phyloP scores from a whole-genome alignment of 2,329 filamentous ascomycete genomes.

The Periconia sp. region DNA sequence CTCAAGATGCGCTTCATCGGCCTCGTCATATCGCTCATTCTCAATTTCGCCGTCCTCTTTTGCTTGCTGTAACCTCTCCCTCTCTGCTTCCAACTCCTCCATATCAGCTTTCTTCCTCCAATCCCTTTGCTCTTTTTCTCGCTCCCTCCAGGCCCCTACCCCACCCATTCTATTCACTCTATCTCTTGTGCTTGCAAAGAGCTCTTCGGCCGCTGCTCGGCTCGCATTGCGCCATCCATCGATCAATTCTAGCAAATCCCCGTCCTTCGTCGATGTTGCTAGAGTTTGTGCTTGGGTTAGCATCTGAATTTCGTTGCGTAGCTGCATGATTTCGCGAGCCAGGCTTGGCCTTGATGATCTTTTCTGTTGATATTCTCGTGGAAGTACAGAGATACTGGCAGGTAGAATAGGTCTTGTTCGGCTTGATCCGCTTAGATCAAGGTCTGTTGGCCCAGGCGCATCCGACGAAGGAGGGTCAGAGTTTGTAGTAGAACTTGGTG shows the following conservation, averaged over 20 bases:
- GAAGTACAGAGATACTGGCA: no score
- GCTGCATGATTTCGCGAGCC: slow-evolving; percentile 37
- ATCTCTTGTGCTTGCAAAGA: slow-evolving; percentile 67
- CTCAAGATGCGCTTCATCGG: slow-evolving; percentile 29
- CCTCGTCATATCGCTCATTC: slow-evolving; percentile 51
- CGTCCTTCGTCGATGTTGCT: slow-evolving; percentile 50
- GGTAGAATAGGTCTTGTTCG: no score
- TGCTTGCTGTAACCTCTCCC: slow-evolving; percentile 53
- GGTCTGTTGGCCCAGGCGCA: no score
- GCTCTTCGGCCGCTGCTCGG: slow-evolving; percentile 69
- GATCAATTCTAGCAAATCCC: slow-evolving; percentile 63
- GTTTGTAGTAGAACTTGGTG: slow-evolving; percentile 33
- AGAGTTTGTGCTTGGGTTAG: slow-evolving; percentile 50
- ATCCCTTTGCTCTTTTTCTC: slow-evolving; percentile 42
- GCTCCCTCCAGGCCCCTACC: slow-evolving; percentile 59
- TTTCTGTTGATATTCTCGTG: slow-evolving; percentile 24
- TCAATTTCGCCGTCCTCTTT: slow-evolving; percentile 53
- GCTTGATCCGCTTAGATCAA: no score
- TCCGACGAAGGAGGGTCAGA: slow-evolving; percentile 34
- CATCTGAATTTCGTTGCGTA: slow-evolving; percentile 48
- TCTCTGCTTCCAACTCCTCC: slow-evolving; percentile 42
- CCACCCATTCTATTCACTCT: slow-evolving; percentile 69
- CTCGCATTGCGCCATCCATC: slow-evolving; percentile 67
- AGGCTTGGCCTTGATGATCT: slow-evolving; percentile 29
- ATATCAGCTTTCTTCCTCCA: slow-evolving; percentile 35